Evolutionary conservation across 169 alveolate genomes (phyloP).

Genomic region (Plasmodium malariae): DNA sequence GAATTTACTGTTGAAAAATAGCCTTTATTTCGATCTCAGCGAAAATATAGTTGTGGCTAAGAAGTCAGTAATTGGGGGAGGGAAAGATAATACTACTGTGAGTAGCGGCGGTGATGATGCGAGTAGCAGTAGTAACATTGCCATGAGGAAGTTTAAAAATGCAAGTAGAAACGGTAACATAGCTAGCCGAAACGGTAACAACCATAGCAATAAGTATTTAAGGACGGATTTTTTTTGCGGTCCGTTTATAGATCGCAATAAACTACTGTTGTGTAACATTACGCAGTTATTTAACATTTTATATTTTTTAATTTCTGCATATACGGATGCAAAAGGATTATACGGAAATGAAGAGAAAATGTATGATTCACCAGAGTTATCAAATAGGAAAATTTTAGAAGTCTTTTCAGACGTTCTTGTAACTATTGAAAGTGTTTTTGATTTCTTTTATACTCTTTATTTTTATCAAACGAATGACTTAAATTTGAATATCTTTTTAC

Average conservation of each 20-base stretch:
- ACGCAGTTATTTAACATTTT: slow-evolving; percentile 64
- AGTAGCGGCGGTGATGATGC: not conserved
- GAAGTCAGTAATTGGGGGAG: not conserved
- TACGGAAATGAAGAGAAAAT: slow-evolving; percentile 66
- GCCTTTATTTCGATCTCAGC: slow-evolving; percentile 27
- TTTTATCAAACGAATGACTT: slow-evolving; percentile 70
- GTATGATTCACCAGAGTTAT: slow-evolving; percentile 49
- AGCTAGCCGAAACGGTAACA: not conserved
- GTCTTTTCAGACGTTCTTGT: slow-evolving; percentile 51
- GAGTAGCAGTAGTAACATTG: not conserved
- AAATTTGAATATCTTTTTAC: slow-evolving; percentile 18
- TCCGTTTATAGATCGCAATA: slow-evolving; percentile 52
- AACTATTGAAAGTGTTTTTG: slow-evolving; percentile 61
- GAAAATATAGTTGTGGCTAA: slow-evolving; percentile 28
- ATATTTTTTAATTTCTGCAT: slow-evolving; percentile 47
- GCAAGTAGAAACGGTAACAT: too few species aligned
- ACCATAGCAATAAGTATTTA: not conserved
- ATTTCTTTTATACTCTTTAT: slow-evolving; percentile 56
- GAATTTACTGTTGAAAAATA: not conserved
- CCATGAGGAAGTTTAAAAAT: too few species aligned
- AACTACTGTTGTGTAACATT: slow-evolving; percentile 26
- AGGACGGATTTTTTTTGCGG: slow-evolving; percentile 20
- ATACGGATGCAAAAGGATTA: slow-evolving; percentile 50
- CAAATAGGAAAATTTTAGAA: slow-evolving; percentile 64
- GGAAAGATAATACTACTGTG: not conserved